Base-by-base conservation (phyloP, 495 filamentous ascomycete species). In the Neurospora sp. region DNA sequence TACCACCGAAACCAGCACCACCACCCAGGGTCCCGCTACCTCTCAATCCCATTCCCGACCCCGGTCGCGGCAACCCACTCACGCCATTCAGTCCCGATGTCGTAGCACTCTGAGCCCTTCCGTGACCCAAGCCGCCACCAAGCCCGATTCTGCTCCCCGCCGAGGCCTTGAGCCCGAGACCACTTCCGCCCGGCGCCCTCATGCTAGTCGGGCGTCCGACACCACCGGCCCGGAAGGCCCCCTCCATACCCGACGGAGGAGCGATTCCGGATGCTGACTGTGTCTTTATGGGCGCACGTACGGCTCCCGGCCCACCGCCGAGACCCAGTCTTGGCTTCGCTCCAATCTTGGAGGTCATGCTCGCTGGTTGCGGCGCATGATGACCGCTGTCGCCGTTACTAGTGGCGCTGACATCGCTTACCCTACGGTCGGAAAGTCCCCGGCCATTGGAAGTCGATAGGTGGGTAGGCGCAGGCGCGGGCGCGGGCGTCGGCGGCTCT, bases 11-110 rank as follows among this genome's bases (percentile, higher is more conserved):
- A 77, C 73, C 86, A 84, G 71, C 89, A 90, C 90, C 91, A 92
- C 80, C 88, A 86, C 82, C 92, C 90, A 81, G 92, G 91, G 92
- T 90, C 45, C 90, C 89, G 71, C 86, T 71, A 19, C 71, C 86
- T 39, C 87, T 71, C 85, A 86, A 70, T 37, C 79, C 79, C 74
- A 76, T 62, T 37, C 82, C 84, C 71, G 82, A 83, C 70, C 81
- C 80, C 21, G 84, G 84, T 73, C 85, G 76, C 39, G 81, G 79
- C 74, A 86, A 66, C 17, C 84, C 85, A 71, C 81, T 82, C 15
- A 81, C 54, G 28, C 54, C 54, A 62, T 62, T 62, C 1, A 24
- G 24, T 15, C 54, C 54, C 13, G 54, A 28, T 62, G 54, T 81
- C 21, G 79, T 78, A 19, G 75, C 77, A 39, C 84, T 84, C 75